These are phyloP conservation scores for Aspergillus phoenicis DNA, from an alignment of 2,329 filamentous ascomycete species.

Conservation along the genomic window DNA sequence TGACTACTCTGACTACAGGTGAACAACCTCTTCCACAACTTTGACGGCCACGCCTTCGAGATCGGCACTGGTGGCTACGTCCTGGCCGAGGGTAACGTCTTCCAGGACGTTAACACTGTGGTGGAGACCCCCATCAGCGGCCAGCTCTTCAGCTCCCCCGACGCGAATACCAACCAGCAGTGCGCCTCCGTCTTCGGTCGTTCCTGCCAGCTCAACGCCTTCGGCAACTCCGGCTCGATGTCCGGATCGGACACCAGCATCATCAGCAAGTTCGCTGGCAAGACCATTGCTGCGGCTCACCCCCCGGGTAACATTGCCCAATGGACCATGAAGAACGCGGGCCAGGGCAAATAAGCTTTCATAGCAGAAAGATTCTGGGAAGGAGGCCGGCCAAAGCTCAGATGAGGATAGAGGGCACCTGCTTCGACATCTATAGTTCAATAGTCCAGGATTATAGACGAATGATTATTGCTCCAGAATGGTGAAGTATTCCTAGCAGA, in stretches of 20 bases:
- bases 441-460: too few species aligned
- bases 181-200: conserved; percentile 54
- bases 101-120: conserved; percentile 56
- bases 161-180: conserved; percentile 39
- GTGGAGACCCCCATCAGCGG: conserved; percentile 44
- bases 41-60: conserved; percentile 61
- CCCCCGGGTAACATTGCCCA: conserved; percentile 39
- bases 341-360: conserved; percentile 43
- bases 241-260: conserved; percentile 50
- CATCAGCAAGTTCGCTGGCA: conserved; percentile 55
- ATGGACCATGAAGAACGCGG: conserved; percentile 46
- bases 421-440: too few species aligned
- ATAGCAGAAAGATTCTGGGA: too few species aligned
- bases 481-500: too few species aligned
- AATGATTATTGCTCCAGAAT: too few species aligned
- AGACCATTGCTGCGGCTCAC: conserved; percentile 54
- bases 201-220: conserved; percentile 57
- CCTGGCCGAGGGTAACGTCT: conserved; percentile 61
- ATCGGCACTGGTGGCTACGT: conserved; percentile 48
- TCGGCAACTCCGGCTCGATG: conserved; percentile 40
- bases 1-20: conserved; percentile 8
- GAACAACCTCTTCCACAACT: conserved; percentile 64
- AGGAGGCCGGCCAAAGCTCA: too few species aligned
- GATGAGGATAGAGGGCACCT: too few species aligned
- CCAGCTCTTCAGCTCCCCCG: conserved; percentile 44